Evolutionary conservation across 495 filamentous ascomycete species (phyloP).

Genomic region (Aspergillus bertholletiae): DNA sequence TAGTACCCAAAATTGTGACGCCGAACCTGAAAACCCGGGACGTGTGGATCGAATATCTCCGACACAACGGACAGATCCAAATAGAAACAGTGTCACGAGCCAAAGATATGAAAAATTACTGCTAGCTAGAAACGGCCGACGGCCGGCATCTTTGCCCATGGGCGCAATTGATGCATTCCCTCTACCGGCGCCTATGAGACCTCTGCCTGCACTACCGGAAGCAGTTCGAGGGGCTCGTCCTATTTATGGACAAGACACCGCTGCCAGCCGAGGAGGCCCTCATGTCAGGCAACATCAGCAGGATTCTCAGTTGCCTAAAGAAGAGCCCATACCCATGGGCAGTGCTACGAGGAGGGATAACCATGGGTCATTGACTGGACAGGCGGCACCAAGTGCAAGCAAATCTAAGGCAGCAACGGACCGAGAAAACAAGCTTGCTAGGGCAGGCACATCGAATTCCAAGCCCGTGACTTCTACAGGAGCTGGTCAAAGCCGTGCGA

Average conservation of each 20-base stretch:
- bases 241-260: neutral
- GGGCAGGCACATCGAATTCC: neutral
- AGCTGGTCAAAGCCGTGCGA: slow-evolving; percentile 16
- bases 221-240: neutral
- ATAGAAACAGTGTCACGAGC: neutral
- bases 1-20: neutral
- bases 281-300: neutral
- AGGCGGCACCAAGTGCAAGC: neutral
- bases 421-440: neutral
- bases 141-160: slow-evolving; percentile 26
- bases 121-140: slow-evolving; percentile 12
- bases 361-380: neutral
- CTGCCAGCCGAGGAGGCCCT: neutral
- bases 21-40: neutral
- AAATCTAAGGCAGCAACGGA: neutral
- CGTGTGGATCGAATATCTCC: neutral
- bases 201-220: slow-evolving; percentile 33
- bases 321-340: neutral
- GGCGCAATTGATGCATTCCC: slow-evolving; percentile 36
- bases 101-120: slow-evolving; percentile 6
- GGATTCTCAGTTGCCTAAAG: neutral
- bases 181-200: slow-evolving; percentile 35
- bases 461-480: slow-evolving; percentile 4
- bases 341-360: neutral
- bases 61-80: neutral